phyloP scores from a whole-genome alignment of 1,139 yeast genomes.

The Yamadazyma sp. region DNA sequence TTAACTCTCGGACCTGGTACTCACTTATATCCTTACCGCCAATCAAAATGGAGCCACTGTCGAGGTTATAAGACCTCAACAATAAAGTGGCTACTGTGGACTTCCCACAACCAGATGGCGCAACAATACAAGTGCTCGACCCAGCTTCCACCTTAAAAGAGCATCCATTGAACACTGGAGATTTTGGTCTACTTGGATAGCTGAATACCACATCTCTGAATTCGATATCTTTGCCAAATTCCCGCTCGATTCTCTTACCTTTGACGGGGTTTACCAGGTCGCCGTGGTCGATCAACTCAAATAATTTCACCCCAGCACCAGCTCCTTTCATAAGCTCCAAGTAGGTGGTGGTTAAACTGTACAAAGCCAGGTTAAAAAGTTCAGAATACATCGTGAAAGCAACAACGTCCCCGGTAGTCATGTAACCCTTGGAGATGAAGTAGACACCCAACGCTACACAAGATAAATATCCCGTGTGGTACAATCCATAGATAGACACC shows the following conservation, averaged over 20 bases:
- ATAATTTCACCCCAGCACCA: slow-evolving; percentile 52
- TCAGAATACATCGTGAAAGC: slow-evolving; percentile 53
- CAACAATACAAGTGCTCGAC: slow-evolving; percentile 84
- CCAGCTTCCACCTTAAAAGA: slow-evolving; percentile 63
- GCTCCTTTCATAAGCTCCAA: slow-evolving; percentile 59
- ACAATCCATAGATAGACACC: slow-evolving; percentile 46
- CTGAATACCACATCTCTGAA: slow-evolving; percentile 69
- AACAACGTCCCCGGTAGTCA: slow-evolving; percentile 49
- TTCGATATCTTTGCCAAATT: slow-evolving; percentile 54
- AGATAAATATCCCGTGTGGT: slow-evolving; percentile 47
- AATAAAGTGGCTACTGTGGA: slow-evolving; percentile 78
- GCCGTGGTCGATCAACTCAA: slow-evolving; percentile 44
- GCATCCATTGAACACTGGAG: slow-evolving; percentile 65
- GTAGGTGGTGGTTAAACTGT: slow-evolving; percentile 52
- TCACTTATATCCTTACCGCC: slow-evolving; percentile 66
- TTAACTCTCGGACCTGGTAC: slow-evolving; percentile 69
- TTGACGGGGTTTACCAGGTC: slow-evolving; percentile 46
- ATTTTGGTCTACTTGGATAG: slow-evolving; percentile 88
- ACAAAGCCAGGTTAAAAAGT: slow-evolving; percentile 48
- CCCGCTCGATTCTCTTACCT: slow-evolving; percentile 41
- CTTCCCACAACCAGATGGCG: slow-evolving; percentile 91
- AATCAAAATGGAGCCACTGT: slow-evolving; percentile 58
- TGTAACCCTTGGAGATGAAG: slow-evolving; percentile 42
- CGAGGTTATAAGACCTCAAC: slow-evolving; percentile 63
- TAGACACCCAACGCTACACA: slow-evolving; percentile 48